These are phyloP conservation scores for Scheffersomyces titani DNA, from an alignment of 1,139 yeast species.

Conservation along the genomic window DNA sequence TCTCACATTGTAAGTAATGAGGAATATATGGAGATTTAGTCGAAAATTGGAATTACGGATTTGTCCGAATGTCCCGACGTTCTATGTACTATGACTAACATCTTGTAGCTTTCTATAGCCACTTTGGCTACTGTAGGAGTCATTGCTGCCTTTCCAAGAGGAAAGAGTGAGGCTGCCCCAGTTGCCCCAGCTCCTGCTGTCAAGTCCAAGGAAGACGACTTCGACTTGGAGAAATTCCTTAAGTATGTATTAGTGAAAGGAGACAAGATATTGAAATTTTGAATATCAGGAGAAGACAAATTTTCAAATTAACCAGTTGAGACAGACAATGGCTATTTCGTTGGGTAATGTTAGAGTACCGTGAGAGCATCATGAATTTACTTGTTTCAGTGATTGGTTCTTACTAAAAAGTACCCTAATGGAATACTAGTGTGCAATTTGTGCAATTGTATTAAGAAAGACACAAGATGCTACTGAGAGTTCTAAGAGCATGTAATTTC, in stretches of 20 bases:
- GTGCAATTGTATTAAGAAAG: no score
- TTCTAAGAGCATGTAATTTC: no score
- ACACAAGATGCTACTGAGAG: no score
- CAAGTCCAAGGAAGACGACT: conserved; percentile 48
- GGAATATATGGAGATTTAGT: background rate
- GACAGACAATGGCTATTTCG: background rate
- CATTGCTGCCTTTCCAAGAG: conserved; percentile 44
- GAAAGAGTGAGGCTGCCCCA: conserved; percentile 28
- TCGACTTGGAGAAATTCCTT: conserved; percentile 62
- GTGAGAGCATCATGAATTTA: background rate
- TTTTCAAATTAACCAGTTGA: background rate
- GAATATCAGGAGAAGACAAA: background rate
- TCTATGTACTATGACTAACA: background rate
- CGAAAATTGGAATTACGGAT: background rate
- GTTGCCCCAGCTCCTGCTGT: conserved; percentile 28
- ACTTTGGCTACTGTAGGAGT: conserved; percentile 51
- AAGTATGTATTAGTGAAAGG: conserved; percentile 42
- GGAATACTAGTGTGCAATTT: conserved; percentile 4
- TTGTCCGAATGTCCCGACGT: no score
- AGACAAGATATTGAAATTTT: no score
- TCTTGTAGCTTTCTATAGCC: conserved; percentile 41
- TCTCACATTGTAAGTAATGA: conserved; percentile 57
- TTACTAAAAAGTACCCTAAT: background rate
- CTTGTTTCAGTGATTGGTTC: background rate
- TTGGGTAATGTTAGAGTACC: background rate